phyloP scores from a whole-genome alignment of 106 monocot species.

The Xerophyta viscosa region DNA sequence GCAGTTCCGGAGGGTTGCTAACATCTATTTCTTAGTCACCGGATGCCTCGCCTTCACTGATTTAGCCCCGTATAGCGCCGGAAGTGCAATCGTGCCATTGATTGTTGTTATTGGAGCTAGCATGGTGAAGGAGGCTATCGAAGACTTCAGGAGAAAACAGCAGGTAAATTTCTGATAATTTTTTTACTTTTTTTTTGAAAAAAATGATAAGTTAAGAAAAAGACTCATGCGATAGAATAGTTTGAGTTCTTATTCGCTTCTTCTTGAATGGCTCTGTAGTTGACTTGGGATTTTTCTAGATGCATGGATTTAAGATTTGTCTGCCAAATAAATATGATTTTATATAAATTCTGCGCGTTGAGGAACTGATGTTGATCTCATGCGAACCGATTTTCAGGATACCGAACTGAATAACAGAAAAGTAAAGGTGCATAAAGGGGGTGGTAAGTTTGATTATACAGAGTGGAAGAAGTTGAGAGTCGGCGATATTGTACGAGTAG shows the following conservation, averaged over 20 bases:
- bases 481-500: conserved; percentile 82
- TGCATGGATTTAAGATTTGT: too few relatives aligned
- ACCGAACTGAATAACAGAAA: conserved; percentile 73
- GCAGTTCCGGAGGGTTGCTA: conserved; percentile 93
- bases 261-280: too few relatives aligned
- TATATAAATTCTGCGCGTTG: too few relatives aligned
- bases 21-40: conserved; percentile 69
- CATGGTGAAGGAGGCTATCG: conserved; percentile 88
- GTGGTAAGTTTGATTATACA: conserved; percentile 43
- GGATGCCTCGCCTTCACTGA: conserved; percentile 66
- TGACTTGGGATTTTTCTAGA: too few relatives aligned
- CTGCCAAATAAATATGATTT: too few relatives aligned
- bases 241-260: too few relatives aligned
- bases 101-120: conserved; percentile 70
- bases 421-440: conserved; percentile 47
- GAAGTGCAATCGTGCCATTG: conserved; percentile 56
- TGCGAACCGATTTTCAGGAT: conserved; percentile 74
- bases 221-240: too few relatives aligned
- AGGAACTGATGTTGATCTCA: background rate
- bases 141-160: conserved; percentile 71
- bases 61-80: conserved; percentile 60
- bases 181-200: background rate
- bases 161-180: conserved; percentile 69
- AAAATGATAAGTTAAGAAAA: too few relatives aligned
- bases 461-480: conserved; percentile 76